Conservation (phyloP, 352 stramenopile species). For the Blastocystis sp. region DNA sequence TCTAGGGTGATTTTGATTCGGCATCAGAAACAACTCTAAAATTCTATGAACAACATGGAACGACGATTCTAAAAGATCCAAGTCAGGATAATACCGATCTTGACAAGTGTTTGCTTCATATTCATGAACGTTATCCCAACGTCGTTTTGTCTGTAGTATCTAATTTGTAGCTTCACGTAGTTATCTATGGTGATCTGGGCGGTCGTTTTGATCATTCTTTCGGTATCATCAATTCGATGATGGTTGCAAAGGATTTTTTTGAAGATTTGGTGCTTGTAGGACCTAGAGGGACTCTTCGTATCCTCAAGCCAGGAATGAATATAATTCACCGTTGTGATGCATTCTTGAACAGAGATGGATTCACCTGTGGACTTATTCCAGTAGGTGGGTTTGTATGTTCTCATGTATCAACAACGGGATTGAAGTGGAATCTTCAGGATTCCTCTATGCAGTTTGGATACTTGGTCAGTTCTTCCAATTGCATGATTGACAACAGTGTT, state of each 20-base stretch:
- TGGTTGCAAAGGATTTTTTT: conserved; percentile 12
- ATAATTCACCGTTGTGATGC: neutral
- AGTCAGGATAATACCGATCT: conserved; percentile 62
- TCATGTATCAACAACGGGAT: conserved; percentile 47
- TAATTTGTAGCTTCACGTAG: neutral
- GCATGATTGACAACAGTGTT: conserved; percentile 13
- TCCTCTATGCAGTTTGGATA: conserved; percentile 54
- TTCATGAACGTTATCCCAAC: conserved; percentile 15
- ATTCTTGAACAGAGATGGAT: conserved; percentile 6
- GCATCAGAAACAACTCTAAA: neutral
- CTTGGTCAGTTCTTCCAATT: conserved; percentile 58
- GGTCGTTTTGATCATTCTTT: conserved; percentile 62
- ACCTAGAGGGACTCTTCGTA: neutral
- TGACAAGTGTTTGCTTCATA: conserved; percentile 57
- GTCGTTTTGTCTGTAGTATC: neutral
- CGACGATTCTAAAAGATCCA: conserved; percentile 25
- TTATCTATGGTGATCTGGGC: conserved; percentile 55
- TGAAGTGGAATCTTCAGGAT: conserved; percentile 62
- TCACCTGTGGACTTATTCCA: conserved; percentile 50
- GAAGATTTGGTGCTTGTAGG: conserved; percentile 45
- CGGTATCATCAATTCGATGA: conserved; percentile 57
- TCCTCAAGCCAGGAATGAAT: neutral
- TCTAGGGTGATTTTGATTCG: conserved; percentile 57
- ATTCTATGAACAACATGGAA: conserved; percentile 27
- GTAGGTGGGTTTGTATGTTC: neutral